Percentiles rank a stretch among this genome's conserved stretches.
Evolutionary conservation across 345 rosid genomes (phyloP).

Genomic region (Citrus trifoliata): DNA sequence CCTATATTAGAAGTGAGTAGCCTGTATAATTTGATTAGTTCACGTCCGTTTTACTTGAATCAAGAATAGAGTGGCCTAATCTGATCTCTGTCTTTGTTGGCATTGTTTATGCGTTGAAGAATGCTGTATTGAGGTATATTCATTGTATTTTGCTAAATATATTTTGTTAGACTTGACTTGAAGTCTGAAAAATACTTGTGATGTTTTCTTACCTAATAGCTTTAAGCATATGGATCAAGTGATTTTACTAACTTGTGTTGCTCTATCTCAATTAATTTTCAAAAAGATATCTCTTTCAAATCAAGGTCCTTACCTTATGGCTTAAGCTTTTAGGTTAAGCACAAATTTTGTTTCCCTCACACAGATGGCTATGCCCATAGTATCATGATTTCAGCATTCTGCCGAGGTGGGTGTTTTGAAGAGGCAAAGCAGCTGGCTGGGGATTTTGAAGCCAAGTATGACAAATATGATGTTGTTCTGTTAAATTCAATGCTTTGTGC

Average conservation of each 20-base stretch:
- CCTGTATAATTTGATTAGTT: not conserved
- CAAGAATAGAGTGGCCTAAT: not conserved
- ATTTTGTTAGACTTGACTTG: not conserved
- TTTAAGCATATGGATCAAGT: not conserved
- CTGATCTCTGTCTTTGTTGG: not conserved
- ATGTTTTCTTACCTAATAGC: not conserved
- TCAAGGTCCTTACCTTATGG: no score
- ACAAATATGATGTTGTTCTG: slow-evolving; percentile 78
- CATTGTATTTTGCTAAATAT: not conserved
- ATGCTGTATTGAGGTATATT: not conserved
- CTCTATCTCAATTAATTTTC: not conserved
- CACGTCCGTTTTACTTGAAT: slow-evolving; percentile 1
- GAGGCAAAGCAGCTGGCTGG: slow-evolving; percentile 77
- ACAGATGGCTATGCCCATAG: slow-evolving; percentile 93
- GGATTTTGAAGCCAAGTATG: slow-evolving; percentile 65
- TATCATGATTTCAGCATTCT: slow-evolving; percentile 87
- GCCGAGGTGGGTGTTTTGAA: slow-evolving; percentile 65
- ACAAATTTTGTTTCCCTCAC: slow-evolving; percentile 7
- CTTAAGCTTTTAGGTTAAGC: no score
- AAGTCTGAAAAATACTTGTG: no score
- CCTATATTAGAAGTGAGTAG: not conserved
- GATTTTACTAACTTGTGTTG: not conserved
- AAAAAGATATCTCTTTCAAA: not conserved
- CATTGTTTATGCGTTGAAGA: not conserved
- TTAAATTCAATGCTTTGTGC: slow-evolving; percentile 84